These are phyloP conservation scores for Cladophialophora bantiana DNA, from an alignment of 2,329 filamentous ascomycete species.

Conservation along the genomic window DNA sequence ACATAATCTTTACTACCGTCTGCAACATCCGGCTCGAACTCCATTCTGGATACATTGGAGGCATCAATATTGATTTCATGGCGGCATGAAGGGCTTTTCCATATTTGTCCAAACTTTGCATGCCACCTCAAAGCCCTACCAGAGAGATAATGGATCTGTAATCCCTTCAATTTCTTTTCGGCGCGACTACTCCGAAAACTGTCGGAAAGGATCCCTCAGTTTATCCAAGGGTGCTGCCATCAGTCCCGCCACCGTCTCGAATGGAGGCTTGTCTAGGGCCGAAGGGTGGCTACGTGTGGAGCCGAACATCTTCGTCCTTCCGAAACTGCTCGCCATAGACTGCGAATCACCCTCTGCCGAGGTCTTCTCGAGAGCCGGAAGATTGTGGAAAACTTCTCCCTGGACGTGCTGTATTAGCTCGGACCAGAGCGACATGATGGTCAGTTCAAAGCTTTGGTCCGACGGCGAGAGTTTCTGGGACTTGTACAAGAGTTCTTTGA, in stretches of 20 bases:
- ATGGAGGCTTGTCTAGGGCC: slow-evolving; percentile 61
- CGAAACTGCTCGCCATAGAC: slow-evolving; percentile 54
- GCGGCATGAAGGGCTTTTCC: too few species aligned
- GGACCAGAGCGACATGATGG: slow-evolving; percentile 54
- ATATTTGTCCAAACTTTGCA: too few species aligned
- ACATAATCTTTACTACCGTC: too few species aligned
- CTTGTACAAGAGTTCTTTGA: slow-evolving; percentile 59
- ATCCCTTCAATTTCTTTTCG: too few species aligned
- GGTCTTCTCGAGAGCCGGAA: slow-evolving; percentile 57
- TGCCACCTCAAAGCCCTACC: too few species aligned
- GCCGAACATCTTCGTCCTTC: slow-evolving; percentile 61
- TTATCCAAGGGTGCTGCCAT: slow-evolving; percentile 65
- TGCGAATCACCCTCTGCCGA: slow-evolving; percentile 49
- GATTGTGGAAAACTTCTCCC: slow-evolving; percentile 59
- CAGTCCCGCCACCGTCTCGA: slow-evolving; percentile 63
- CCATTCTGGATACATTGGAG: too few species aligned
- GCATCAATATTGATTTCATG: too few species aligned
- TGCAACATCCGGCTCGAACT: too few species aligned
- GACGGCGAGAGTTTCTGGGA: slow-evolving; percentile 57
- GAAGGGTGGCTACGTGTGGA: slow-evolving; percentile 60
- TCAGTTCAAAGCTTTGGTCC: slow-evolving; percentile 53
- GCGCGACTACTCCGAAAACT: slow-evolving; percentile 59
- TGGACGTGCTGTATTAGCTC: slow-evolving; percentile 57
- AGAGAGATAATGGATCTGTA: too few species aligned
- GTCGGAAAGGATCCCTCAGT: slow-evolving; percentile 62